These are phyloP conservation scores for Cerioporus squamosus DNA, from an alignment of 1,284 basidiomycete genomes.

Conservation along the genomic window DNA sequence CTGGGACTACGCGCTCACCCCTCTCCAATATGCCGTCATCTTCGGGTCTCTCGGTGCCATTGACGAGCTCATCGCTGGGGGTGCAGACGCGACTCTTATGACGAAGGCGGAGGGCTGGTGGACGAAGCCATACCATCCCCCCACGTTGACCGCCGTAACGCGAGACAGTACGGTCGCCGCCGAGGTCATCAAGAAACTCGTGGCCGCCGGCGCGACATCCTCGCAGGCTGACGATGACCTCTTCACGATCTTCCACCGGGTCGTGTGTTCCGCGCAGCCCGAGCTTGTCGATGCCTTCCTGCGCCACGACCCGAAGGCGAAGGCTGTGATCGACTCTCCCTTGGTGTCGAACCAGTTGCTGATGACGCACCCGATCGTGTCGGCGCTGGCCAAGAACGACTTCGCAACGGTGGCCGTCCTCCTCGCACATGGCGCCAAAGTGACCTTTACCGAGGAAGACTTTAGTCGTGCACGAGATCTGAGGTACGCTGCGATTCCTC, in stretches of 20 bases:
- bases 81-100: conserved; percentile 40
- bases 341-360: conserved; percentile 21
- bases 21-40: conserved; percentile 56
- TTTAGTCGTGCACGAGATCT: conserved; percentile 32
- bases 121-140: conserved; percentile 43
- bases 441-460: conserved; percentile 37
- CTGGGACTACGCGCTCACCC: conserved; percentile 60
- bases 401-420: conserved; percentile 45
- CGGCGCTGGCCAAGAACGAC: conserved; percentile 38
- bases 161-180: conserved; percentile 47
- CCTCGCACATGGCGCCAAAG: conserved; percentile 46
- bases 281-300: conserved; percentile 51
- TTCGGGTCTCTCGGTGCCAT: conserved; percentile 48
- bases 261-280: conserved; percentile 43
- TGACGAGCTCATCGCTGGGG: conserved; percentile 50
- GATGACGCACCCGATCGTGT: conserved; percentile 41
- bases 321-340: conserved; percentile 50
- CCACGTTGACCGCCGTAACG: conserved; percentile 52
- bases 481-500: conserved; percentile 21
- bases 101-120: conserved; percentile 29
- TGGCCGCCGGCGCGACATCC: conserved; percentile 51
- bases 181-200: conserved; percentile 48
- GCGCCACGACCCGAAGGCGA: conserved; percentile 51
- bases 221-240: conserved; percentile 50
- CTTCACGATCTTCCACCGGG: conserved; percentile 52